phyloP scores from a whole-genome alignment of 805 yeast genomes.

The Candida suzukii region DNA sequence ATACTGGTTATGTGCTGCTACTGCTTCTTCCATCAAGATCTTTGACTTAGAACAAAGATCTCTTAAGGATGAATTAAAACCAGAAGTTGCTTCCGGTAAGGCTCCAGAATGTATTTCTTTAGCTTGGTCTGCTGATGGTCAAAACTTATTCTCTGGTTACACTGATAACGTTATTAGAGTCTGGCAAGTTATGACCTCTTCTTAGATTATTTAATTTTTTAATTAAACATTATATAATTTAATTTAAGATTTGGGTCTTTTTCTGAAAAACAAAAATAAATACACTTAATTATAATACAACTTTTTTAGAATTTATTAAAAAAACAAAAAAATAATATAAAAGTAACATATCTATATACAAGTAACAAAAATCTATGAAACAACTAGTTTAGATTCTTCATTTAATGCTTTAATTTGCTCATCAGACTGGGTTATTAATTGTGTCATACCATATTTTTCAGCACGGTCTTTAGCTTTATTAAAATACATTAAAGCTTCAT shows the following conservation, averaged over 20 bases:
- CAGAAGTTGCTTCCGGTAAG: conserved; percentile 94
- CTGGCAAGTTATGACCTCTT: conserved; percentile 98
- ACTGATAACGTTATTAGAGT: conserved; percentile 99
- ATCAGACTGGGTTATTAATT: conserved; percentile 58
- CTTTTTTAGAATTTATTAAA: too few relatives aligned
- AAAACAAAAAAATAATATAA: neutral
- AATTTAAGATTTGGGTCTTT: neutral
- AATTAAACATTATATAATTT: neutral
- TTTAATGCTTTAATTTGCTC: conserved; percentile 30
- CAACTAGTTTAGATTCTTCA: conserved; percentile 1
- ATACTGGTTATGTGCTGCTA: conserved; percentile 99
- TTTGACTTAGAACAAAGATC: conserved; percentile 94
- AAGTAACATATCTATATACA: neutral
- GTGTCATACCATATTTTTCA: conserved; percentile 54
- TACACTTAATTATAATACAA: too few relatives aligned
- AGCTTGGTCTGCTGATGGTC: conserved; percentile 99
- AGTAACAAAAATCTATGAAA: conserved; percentile 7
- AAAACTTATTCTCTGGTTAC: conserved; percentile 99
- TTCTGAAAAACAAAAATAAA: neutral
- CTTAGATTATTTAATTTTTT: conserved; percentile 21
- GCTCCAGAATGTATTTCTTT: conserved; percentile 97
- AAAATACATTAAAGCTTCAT: conserved; percentile 52
- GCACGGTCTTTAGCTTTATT: conserved; percentile 69
- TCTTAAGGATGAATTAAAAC: conserved; percentile 95
- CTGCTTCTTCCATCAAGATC: conserved; percentile 95